Evolutionary conservation across 1,284 basidiomycete species (phyloP).

Genomic region (Malassezia nana): DNA sequence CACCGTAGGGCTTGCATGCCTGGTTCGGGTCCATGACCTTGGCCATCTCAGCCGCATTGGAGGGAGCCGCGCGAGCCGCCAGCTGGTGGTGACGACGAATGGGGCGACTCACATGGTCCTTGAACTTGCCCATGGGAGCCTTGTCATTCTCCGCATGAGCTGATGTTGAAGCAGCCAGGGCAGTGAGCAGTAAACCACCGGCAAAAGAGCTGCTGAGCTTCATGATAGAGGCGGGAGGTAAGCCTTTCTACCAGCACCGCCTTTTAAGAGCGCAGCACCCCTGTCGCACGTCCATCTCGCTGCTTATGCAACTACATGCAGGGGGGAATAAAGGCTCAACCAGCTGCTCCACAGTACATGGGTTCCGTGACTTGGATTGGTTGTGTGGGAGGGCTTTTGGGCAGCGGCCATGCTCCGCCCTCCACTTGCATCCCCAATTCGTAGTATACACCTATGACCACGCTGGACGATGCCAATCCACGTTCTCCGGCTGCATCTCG

Average conservation of each 20-base stretch:
- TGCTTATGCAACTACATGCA: not conserved
- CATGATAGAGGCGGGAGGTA: not conserved
- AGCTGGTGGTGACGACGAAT: not conserved
- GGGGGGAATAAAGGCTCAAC: not conserved
- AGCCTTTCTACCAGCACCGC: not conserved
- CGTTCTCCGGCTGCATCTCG: constrained; percentile 20
- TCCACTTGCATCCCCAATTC: too few relatives aligned
- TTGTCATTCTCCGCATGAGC: not conserved
- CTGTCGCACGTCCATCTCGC: not conserved
- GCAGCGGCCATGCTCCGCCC: not conserved
- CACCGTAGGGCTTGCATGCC: not conserved
- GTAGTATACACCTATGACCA: not conserved
- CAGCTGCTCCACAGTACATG: too few relatives aligned
- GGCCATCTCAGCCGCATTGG: not conserved
- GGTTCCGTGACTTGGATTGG: not conserved
- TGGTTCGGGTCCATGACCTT: not conserved
- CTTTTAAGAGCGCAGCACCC: not conserved
- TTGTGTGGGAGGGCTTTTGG: too few relatives aligned
- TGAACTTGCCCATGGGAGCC: not conserved
- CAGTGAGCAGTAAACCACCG: not conserved
- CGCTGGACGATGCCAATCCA: constrained; percentile 16
- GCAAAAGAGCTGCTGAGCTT: not conserved
- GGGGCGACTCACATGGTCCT: not conserved
- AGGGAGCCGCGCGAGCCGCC: not conserved
- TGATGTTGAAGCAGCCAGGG: not conserved